A percentile compares a stretch with the other conserved stretches of the same genome.
Evolutionary conservation across 2,329 filamentous ascomycete species (phyloP).

Genomic region (Leptodontidium sp.): DNA sequence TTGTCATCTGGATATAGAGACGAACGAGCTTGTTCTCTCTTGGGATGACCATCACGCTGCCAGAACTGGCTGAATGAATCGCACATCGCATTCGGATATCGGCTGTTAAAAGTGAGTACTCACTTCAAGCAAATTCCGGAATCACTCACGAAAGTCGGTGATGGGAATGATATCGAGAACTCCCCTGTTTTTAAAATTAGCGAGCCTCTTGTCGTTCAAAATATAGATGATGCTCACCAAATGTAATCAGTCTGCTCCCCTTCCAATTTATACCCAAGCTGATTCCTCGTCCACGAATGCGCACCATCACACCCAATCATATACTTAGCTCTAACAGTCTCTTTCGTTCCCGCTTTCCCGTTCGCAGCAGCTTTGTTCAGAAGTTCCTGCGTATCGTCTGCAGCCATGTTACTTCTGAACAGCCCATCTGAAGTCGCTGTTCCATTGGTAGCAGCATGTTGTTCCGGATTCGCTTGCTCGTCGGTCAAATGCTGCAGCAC

Average conservation of each 20-base stretch:
- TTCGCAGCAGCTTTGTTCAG: constrained; percentile 46
- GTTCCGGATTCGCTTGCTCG: constrained; percentile 62
- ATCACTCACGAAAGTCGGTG: constrained; percentile 53
- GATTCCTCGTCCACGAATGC: constrained; percentile 59
- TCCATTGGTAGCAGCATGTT: constrained; percentile 47
- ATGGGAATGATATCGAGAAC: constrained; percentile 57
- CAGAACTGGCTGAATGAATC: constrained; percentile 59
- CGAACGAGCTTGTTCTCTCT: constrained; percentile 63
- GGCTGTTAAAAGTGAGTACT: constrained; percentile 55
- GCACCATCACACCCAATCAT: constrained; percentile 69
- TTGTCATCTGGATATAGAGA: constrained; percentile 69
- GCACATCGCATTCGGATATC: constrained; percentile 67
- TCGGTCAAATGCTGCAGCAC: constrained; percentile 64
- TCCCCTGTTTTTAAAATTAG: constrained; percentile 44
- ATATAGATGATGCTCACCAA: constrained; percentile 59
- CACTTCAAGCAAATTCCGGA: neutral
- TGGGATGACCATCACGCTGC: constrained; percentile 68
- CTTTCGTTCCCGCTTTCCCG: constrained; percentile 57
- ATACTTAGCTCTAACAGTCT: constrained; percentile 66
- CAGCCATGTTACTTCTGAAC: constrained; percentile 65
- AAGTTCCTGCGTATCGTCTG: constrained; percentile 65
- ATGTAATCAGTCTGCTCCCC: constrained; percentile 66
- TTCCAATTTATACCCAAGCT: constrained; percentile 62
- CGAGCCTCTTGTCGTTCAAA: constrained; percentile 11
- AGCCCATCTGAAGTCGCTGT: constrained; percentile 57